Evolutionary conservation across 176 grass and related monocot genomes (phyloP).

Genomic region (Rhynchospora pubera): DNA sequence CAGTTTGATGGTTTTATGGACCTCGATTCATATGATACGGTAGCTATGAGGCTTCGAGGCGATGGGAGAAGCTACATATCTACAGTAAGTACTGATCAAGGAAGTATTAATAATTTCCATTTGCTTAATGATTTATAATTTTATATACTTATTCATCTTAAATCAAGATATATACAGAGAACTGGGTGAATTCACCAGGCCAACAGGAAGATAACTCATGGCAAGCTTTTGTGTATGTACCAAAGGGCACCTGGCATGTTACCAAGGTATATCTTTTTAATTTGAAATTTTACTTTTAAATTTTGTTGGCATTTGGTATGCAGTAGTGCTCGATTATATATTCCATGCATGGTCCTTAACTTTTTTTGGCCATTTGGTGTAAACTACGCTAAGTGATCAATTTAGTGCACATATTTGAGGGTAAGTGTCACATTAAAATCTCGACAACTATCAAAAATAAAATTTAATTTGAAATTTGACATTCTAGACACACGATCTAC

Average conservation of each 20-base stretch:
- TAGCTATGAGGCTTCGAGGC: conserved; percentile 89
- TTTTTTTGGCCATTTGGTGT: background rate
- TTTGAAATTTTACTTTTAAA: background rate
- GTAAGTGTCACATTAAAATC: background rate
- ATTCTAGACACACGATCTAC: too few species aligned
- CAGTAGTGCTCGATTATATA: background rate
- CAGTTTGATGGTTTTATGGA: conserved; percentile 90
- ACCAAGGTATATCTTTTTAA: conserved; percentile 50
- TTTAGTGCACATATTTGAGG: background rate
- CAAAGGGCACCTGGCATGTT: conserved; percentile 49
- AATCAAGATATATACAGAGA: conserved; percentile 92
- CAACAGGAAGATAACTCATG: conserved; percentile 92
- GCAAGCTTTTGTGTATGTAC: conserved; percentile 79
- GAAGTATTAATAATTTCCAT: background rate
- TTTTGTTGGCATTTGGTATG: background rate
- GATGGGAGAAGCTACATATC: conserved; percentile 98
- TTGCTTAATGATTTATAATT: conserved; percentile 14
- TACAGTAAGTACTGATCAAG: conserved; percentile 43
- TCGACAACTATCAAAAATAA: too few species aligned
- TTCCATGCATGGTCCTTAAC: background rate
- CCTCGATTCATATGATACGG: conserved; percentile 88
- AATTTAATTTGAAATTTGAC: too few species aligned
- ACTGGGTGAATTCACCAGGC: conserved; percentile 91
- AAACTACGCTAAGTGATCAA: background rate
- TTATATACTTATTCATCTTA: background rate